Base-by-base conservation (phyloP, 352 stramenopile genomes). In the Pythium myriotylum region DNA sequence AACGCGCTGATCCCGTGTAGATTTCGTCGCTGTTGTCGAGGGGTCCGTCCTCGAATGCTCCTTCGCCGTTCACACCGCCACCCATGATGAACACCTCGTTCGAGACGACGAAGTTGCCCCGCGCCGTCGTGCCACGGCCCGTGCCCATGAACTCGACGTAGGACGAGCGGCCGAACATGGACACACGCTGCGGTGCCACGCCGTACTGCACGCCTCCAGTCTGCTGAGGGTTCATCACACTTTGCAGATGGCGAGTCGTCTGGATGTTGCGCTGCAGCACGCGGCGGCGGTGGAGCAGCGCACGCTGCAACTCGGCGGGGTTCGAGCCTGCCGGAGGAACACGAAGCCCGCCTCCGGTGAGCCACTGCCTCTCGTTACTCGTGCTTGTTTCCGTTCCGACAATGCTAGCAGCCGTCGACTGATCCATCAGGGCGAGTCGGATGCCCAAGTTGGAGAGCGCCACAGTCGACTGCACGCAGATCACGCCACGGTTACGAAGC, bases 381-480 rank as follows among this genome's bases (percentile, higher is more conserved):
- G 33, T 41, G 19, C 24, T 45, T 0, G 57, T 14, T 17, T 65
- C 57, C 19, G 39, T 58, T 2, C 39, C 29, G 1, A 40, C 57
- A 10, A 65, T 33, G 0, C 35, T 49, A 2, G 29, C 27, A 0
- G 48, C 49, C 20, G 32, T 6, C 27, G 41, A 19, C 13, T 33
- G 22, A 33, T 87, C 73, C 13, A 89, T 49, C 4, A 89, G 52
- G 4, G 76, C 72, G 63, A 88, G 73, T 19, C 77, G 73, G 16
- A 77, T 82, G 0, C 61, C 79, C 23, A 88, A 70, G 23, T 88
- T 86, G 4, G 78, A 68, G 24, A 90, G 48, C 23, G 78, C 73
- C 43, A 87, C 79, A 10, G 74, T 74, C 23, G 76, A 72, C 49
- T 88, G 74, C 17, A 88, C 77, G 17, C 76, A 76, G 20, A 90